Base-by-base conservation (phyloP, 139 green algal genomes). In the Chlorella sorokiniana region DNA sequence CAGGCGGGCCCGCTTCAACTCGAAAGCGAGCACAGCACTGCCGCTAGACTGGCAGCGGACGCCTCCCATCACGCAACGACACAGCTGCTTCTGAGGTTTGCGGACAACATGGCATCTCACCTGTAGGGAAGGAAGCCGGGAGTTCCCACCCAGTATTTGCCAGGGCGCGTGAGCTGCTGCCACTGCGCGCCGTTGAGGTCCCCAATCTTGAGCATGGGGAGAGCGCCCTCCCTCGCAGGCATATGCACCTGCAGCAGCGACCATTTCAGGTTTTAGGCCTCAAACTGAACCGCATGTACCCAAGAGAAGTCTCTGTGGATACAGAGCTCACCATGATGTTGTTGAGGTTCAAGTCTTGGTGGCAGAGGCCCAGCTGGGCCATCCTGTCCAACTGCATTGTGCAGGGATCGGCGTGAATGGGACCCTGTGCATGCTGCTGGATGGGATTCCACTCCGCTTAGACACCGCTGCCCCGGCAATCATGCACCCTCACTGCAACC, bases 131-230 rank as follows among this genome's bases (percentile, higher is more conserved):
- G 69, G 74, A 69, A 78, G 33, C 48, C 71, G 40, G 54, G 37
- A 14, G 74, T 80, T 37, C 74, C 74, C 27, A 51, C 25, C 74
- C 74, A 80, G 54, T 16, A 31, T 52, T n/a, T 11, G 5, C 74
- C 74, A 8, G 69, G 37, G 18, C 27, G 22, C 29, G 56, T 69
- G 22, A 80, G 74, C 74, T 70, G 10, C 74, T 42, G 18, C 74
- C 74, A 80, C 74, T 80, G 74, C 29, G 41, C 40, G 11, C 54
- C 56, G 29, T 80, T 80, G 25, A 80, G 74, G 38, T 80, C 74
- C 27, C 74, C 74, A 18, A 80, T 29, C 74, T 70, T 80, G 27
- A 80, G 38, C 33, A 78, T 1, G 1, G 71, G 71, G 45, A 78
- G 48, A 2, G 54, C 9, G 37, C 27, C 38, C 5, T 27, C 0